These are phyloP conservation scores for Handroanthus guayacan DNA, from an alignment of 257 asterid genomes.

Conservation along the genomic window DNA sequence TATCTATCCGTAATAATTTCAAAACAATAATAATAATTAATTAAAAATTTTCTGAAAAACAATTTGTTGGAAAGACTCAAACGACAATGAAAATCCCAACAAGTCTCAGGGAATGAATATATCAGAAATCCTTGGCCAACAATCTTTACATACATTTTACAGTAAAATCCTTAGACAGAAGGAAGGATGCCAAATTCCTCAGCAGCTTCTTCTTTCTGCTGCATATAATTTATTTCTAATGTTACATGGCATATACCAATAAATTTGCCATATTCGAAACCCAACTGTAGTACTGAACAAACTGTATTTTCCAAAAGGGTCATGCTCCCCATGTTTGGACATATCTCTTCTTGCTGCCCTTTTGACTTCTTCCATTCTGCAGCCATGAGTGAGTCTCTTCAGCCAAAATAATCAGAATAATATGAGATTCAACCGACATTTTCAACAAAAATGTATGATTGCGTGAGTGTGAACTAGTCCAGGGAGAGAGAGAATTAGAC, in stretches of 20 bases:
- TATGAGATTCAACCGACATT: slow-evolving; percentile 34
- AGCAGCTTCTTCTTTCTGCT: not conserved
- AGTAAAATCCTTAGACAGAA: not conserved
- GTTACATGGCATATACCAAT: not conserved
- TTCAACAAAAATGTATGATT: slow-evolving; percentile 19
- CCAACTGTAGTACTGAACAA: not conserved
- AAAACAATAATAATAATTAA: too few relatives aligned
- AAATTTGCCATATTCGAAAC: slow-evolving; percentile 4
- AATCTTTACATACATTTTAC: slow-evolving; percentile 3
- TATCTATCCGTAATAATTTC: too few relatives aligned
- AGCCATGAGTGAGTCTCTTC: slow-evolving; percentile 38
- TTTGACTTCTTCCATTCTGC: slow-evolving; percentile 57
- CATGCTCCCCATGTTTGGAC: slow-evolving; percentile 53
- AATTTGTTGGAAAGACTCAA: too few relatives aligned
- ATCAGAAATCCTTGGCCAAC: not conserved
- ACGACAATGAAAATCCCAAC: too few relatives aligned
- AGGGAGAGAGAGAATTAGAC: slow-evolving; percentile 30
- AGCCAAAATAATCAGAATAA: slow-evolving; percentile 27
- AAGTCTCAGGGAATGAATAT: not conserved
- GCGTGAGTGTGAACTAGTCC: slow-evolving; percentile 35
- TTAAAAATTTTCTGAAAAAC: too few relatives aligned
- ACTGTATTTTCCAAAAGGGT: slow-evolving; percentile 19
- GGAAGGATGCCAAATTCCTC: not conserved
- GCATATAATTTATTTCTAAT: not conserved
- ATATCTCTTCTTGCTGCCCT: slow-evolving; percentile 32